Evolutionary conservation across 495 filamentous ascomycete species (phyloP).

Genomic region (Lindgomyces ingoldianus): DNA sequence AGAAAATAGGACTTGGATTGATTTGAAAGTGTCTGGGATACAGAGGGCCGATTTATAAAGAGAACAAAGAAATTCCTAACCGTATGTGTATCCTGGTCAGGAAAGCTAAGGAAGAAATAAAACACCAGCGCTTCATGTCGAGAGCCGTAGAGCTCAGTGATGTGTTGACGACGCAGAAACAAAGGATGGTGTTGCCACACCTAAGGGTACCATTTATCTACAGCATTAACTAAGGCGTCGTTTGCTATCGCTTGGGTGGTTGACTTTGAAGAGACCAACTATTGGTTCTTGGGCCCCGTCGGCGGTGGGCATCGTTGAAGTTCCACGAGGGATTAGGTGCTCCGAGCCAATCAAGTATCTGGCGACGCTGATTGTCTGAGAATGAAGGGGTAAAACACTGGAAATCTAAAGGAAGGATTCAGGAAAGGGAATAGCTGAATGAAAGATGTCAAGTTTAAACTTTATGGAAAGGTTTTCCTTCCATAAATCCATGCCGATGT

Average conservation of each 20-base stretch:
- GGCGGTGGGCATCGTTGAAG: conserved; percentile 2
- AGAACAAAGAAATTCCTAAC: conserved; percentile 1
- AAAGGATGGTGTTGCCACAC: conserved; percentile 14
- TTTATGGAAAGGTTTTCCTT: too few relatives aligned
- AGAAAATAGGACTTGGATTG: background rate
- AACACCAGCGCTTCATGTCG: background rate
- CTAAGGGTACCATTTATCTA: conserved; percentile 10
- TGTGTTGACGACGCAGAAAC: conserved; percentile 13
- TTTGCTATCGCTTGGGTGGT: background rate
- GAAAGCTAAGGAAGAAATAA: conserved; percentile 20
- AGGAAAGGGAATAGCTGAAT: too few relatives aligned
- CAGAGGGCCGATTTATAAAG: background rate
- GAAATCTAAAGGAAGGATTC: too few relatives aligned
- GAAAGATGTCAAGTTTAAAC: too few relatives aligned
- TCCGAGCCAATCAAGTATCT: conserved; percentile 16
- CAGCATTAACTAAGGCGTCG: background rate
- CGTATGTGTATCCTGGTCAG: conserved; percentile 1
- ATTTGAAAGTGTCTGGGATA: background rate
- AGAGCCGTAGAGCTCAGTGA: background rate
- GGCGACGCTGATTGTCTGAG: background rate
- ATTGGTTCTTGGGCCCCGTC: background rate
- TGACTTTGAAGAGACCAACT: conserved; percentile 4
- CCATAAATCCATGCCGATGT: too few relatives aligned
- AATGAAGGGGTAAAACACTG: background rate
- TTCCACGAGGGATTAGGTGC: background rate